These are phyloP conservation scores for Arabidopsis suecica DNA, from an alignment of 345 rosid species.

Conservation along the genomic window DNA sequence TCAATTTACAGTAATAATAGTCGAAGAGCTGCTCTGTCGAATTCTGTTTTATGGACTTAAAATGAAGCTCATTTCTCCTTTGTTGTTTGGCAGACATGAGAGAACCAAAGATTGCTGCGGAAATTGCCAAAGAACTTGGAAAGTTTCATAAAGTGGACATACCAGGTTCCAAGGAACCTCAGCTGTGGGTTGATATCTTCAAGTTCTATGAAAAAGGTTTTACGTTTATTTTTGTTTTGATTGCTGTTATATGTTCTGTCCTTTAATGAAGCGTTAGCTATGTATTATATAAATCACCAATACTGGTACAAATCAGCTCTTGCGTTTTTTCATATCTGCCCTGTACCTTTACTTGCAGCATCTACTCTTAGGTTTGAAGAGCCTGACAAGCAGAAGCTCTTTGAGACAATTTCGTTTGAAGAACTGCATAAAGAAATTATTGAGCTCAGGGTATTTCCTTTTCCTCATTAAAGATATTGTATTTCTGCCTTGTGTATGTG, in stretches of 20 bases:
- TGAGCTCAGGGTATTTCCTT: slow-evolving; percentile 70
- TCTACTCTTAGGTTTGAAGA: slow-evolving; percentile 75
- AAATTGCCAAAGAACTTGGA: slow-evolving; percentile 84
- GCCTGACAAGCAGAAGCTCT: slow-evolving; percentile 66
- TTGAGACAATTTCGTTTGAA: slow-evolving; percentile 67
- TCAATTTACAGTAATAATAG: slow-evolving; percentile 3
- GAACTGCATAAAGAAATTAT: slow-evolving; percentile 69
- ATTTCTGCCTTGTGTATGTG: slow-evolving; percentile 26
- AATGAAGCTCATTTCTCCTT: slow-evolving; percentile 27
- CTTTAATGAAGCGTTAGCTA: slow-evolving; percentile 4
- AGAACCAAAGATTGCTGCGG: slow-evolving; percentile 74
- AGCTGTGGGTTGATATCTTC: slow-evolving; percentile 84
- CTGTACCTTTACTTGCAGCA: slow-evolving; percentile 58
- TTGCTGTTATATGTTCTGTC: neutral
- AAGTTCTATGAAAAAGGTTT: slow-evolving; percentile 87
- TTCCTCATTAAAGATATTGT: slow-evolving; percentile 16
- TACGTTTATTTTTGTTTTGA: neutral
- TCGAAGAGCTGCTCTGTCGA: neutral
- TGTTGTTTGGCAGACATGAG: slow-evolving; percentile 70
- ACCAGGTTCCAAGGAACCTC: slow-evolving; percentile 93
- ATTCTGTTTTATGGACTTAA: slow-evolving; percentile 8
- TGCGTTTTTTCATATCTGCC: slow-evolving; percentile 22
- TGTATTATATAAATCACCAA: neutral
- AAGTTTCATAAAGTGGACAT: slow-evolving; percentile 83
- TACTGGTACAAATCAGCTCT: neutral